Evolutionary conservation across 192 early-diverging fungal genomes (phyloP), one percentile per base, ranked within the genome.

Genomic region (Backusella tarrabulga): DNA sequence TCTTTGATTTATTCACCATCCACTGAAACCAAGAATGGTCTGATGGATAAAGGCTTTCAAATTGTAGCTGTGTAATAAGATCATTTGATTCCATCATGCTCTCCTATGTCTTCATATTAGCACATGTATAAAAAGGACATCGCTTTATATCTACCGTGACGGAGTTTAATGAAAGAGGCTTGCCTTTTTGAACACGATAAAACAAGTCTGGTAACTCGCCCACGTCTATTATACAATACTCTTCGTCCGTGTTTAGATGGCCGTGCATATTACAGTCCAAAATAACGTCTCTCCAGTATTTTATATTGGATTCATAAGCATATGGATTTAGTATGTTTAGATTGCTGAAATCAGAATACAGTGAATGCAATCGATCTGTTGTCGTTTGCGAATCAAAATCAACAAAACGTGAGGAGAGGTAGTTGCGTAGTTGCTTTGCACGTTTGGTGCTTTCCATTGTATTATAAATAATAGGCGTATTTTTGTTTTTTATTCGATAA

Each of bases 271-370:
- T 75, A 4, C 83, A 79, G 23, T 81, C 79, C 1, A 86, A 72
- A 23, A 86, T 78, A 40, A 84, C 83, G 1, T 75, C 46, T 21
- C 81, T 71, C 85, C 85, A 86, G 71, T 82, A 86, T 11, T 46
- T 70, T 7, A 81, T 52, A 32, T 86, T 86, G 36, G 85, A 79
- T 17, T 86, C 83, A 29, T 86, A 84, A 32, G 79, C 85, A 29
- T 77, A 84, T 0, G 77, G 72, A 50, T 86, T 86, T 21, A 83
- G 80, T 34, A 81, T 81, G 34, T 83, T 80, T 36, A 86, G 66
- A 29, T 80, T 84, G 63, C 78, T 74, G 35, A 86, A 86, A 42
- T 84, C 83, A 0, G 85, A 86, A 41, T 83, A 86, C 15, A 86
- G 77, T 3, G 85, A 86, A 36, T 34, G 68, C 5, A 84, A 63